These are phyloP conservation scores for Coemansia sp. DNA, from an alignment of 192 early-diverging fungal genomes.

Conservation along the genomic window DNA sequence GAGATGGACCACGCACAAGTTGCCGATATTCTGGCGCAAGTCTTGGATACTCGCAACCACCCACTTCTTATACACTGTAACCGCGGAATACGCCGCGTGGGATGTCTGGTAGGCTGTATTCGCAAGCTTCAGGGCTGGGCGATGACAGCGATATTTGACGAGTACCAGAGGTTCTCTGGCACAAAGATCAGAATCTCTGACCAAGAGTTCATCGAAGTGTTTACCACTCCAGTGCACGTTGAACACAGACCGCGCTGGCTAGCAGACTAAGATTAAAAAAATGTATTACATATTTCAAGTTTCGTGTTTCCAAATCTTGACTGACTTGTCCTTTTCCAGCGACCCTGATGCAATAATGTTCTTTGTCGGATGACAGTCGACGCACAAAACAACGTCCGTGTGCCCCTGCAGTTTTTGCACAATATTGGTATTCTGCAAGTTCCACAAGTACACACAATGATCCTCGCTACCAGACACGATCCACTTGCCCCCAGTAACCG, in stretches of 20 bases:
- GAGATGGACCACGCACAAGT: constrained; percentile 45
- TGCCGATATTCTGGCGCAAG: constrained; percentile 32
- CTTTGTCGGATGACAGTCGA: constrained; percentile 90
- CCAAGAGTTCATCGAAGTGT: constrained; percentile 79
- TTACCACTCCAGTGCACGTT: constrained; percentile 28
- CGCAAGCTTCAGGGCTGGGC: constrained; percentile 95
- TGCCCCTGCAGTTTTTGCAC: constrained; percentile 94
- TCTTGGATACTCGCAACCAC: constrained; percentile 52
- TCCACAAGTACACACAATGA: constrained; percentile 94
- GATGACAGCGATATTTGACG: constrained; percentile 95
- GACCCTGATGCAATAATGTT: constrained; percentile 96
- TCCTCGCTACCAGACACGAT: constrained; percentile 97
- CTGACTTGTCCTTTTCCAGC: constrained; percentile 86
- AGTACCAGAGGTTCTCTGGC: constrained; percentile 93
- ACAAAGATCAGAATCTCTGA: constrained; percentile 86
- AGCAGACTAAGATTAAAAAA: background rate
- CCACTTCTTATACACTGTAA: constrained; percentile 90
- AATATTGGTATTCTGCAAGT: constrained; percentile 92
- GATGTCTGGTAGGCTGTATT: constrained; percentile 91
- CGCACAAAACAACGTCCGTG: constrained; percentile 86
- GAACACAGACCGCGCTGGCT: constrained; percentile 39
- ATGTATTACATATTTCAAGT: constrained; percentile 8
- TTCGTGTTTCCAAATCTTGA: constrained; percentile 79
- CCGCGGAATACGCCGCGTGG: constrained; percentile 92
- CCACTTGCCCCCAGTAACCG: constrained; percentile 84